A percentile compares a stretch with the other conserved stretches of the same genome.
Evolutionary conservation across 345 rosid genomes (phyloP).

Genomic region (Linum lewisii): DNA sequence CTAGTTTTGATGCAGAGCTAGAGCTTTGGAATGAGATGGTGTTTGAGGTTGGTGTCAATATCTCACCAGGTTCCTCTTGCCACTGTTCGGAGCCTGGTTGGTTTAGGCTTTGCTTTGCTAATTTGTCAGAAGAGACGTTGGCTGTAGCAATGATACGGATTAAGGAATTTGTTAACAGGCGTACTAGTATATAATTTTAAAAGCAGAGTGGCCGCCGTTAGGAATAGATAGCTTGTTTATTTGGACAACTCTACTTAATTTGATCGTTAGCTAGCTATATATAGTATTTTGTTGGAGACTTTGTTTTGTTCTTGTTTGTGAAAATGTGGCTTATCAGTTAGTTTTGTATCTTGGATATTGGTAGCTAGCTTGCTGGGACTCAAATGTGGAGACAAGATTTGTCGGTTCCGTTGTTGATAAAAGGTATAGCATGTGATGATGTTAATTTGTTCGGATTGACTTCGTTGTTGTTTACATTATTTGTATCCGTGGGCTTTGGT

Average conservation of each 20-base stretch:
- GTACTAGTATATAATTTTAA: neutral
- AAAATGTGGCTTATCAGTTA: neutral
- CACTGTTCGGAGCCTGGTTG: constrained; percentile 28
- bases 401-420: neutral
- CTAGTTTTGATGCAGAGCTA: constrained; percentile 15
- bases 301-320: neutral
- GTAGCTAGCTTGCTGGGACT: neutral
- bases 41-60: constrained; percentile 14
- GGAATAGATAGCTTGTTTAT: too few species aligned
- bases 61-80: constrained; percentile 23
- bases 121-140: constrained; percentile 20
- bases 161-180: neutral
- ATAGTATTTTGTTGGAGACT: too few species aligned
- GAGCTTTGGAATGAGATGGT: constrained; percentile 20
- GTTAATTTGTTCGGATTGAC: neutral
- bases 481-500: neutral
- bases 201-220: too few species aligned
- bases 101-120: constrained; percentile 27
- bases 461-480: neutral
- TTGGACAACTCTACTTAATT: too few species aligned
- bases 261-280: too few species aligned
- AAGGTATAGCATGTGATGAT: neutral
- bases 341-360: neutral
- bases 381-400: neutral
- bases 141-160: constrained; percentile 2